phyloP scores from a whole-genome alignment of 345 rosid genomes.

The Toxicodendron radicans region DNA sequence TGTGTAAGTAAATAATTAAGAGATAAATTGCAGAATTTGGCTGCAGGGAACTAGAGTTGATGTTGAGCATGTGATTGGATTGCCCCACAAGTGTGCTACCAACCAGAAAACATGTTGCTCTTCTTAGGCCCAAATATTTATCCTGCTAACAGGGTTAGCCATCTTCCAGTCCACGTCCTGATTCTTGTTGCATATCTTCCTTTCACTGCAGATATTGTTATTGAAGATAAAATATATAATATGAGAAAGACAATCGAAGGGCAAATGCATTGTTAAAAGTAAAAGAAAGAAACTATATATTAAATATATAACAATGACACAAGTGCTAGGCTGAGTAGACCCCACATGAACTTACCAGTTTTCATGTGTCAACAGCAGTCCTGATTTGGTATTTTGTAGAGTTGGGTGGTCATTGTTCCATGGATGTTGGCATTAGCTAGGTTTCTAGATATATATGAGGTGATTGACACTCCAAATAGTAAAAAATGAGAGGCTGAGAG shows the following conservation, averaged over 20 bases:
- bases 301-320: conserved; percentile 19
- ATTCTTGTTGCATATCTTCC: background rate
- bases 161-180: background rate
- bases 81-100: conserved; percentile 16
- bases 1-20: background rate
- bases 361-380: conserved; percentile 22
- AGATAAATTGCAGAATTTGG: background rate
- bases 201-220: background rate
- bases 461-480: conserved; percentile 19
- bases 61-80: background rate
- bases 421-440: conserved; percentile 13
- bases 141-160: background rate
- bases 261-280: conserved; percentile 14
- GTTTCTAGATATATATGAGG: background rate
- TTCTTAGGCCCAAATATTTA: background rate
- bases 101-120: background rate
- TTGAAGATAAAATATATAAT: background rate
- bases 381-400: conserved; percentile 10
- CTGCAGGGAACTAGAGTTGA: background rate
- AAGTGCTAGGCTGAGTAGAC: conserved; percentile 47
- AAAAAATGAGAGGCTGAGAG: conserved; percentile 13
- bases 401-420: background rate
- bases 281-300: background rate
- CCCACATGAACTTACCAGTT: conserved; percentile 35
- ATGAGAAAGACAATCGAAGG: conserved; percentile 20